A percentile compares a stretch with the other conserved stretches of the same genome.
Conservation (phyloP, 805 yeast species). For the Saturnispora kantuleensis region DNA sequence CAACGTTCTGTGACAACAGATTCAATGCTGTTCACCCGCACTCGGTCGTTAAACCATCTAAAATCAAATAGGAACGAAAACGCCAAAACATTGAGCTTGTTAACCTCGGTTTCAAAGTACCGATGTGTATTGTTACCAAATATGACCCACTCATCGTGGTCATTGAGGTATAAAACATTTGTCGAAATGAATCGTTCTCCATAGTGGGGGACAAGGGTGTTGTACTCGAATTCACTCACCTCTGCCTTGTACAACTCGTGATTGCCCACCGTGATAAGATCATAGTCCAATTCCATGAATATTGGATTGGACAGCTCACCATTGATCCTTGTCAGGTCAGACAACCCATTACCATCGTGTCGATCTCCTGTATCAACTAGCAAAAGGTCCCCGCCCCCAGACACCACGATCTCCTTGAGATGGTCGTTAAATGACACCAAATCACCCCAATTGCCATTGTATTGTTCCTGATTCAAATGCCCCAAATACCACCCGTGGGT, state of each 20-base stretch:
- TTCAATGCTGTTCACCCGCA: slow-evolving; percentile 54
- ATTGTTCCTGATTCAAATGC: slow-evolving; percentile 67
- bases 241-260: slow-evolving; percentile 75
- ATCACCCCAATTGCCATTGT: slow-evolving; percentile 89
- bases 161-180: slow-evolving; percentile 51
- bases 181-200: slow-evolving; percentile 60
- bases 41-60: slow-evolving; percentile 43
- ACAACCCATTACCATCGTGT: slow-evolving; percentile 88
- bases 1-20: slow-evolving; percentile 49
- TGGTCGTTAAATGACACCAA: slow-evolving; percentile 57
- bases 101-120: slow-evolving; percentile 54
- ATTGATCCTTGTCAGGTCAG: slow-evolving; percentile 68
- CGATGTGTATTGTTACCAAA: slow-evolving; percentile 59
- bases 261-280: slow-evolving; percentile 77
- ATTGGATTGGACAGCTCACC: slow-evolving; percentile 56
- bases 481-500: slow-evolving; percentile 97
- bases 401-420: slow-evolving; percentile 27
- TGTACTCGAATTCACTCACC: slow-evolving; percentile 56
- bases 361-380: slow-evolving; percentile 86
- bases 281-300: slow-evolving; percentile 59
- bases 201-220: slow-evolving; percentile 45
- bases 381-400: slow-evolving; percentile 49
- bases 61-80: slow-evolving; percentile 79
- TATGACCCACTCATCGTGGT: slow-evolving; percentile 39
- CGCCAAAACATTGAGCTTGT: slow-evolving; percentile 45